phyloP scores from a whole-genome alignment of 2,329 filamentous ascomycete species.

The Thielaviopsis ethacetica region DNA sequence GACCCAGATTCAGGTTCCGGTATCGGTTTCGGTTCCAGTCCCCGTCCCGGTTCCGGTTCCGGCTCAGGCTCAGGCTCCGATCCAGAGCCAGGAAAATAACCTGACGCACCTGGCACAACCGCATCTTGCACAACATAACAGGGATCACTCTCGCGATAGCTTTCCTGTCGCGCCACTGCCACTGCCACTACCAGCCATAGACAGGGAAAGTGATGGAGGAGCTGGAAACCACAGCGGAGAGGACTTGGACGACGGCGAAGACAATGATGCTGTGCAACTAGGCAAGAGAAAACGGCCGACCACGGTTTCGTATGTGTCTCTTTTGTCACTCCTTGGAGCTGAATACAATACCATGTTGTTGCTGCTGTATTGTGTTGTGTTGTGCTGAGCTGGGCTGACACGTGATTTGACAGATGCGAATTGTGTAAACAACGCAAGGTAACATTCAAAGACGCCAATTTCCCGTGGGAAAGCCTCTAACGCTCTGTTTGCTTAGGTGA shows the following conservation, averaged over 20 bases:
- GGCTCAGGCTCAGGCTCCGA: not conserved
- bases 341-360: no score
- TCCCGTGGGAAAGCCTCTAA: not conserved
- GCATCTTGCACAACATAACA: not conserved
- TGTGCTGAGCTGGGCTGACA: not conserved
- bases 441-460: no score
- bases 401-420: slow-evolving; percentile 40
- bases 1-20: not conserved
- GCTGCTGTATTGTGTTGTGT: no score
- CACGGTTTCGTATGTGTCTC: slow-evolving; percentile 38
- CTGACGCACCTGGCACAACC: not conserved
- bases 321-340: not conserved
- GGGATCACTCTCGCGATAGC: not conserved
- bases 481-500: slow-evolving; percentile 33
- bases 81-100: not conserved
- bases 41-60: no score
- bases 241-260: slow-evolving; percentile 28
- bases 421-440: slow-evolving; percentile 71
- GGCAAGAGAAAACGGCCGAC: slow-evolving; percentile 45
- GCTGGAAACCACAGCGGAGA: slow-evolving; percentile 27
- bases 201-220: slow-evolving; percentile 32
- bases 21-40: not conserved
- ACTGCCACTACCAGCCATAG: not conserved
- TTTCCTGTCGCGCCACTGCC: no score
- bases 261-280: slow-evolving; percentile 25